phyloP scores from a whole-genome alignment of 805 yeast genomes.

The Dipodascus geniculatus region DNA sequence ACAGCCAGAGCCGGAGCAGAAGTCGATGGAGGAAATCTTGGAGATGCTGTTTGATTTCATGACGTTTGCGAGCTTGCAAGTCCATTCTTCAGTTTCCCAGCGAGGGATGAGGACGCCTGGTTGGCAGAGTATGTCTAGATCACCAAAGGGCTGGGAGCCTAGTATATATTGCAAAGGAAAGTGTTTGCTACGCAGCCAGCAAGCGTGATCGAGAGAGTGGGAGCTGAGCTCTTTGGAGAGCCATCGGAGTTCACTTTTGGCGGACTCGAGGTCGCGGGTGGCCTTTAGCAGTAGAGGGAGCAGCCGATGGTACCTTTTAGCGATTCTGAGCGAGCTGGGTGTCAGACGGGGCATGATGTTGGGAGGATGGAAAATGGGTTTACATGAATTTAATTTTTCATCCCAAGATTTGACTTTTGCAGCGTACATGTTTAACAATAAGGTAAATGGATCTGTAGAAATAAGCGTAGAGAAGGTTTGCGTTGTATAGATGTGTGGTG shows the following conservation, averaged over 20 bases:
- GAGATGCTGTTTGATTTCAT: conserved; percentile 5
- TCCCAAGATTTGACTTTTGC: no score
- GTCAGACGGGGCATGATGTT: not conserved
- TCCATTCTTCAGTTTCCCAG: conserved; percentile 96
- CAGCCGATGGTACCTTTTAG: not conserved
- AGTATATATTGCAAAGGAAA: conserved; percentile 79
- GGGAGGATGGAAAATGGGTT: no score
- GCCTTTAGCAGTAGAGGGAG: conserved; percentile 17
- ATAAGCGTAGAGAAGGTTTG: no score
- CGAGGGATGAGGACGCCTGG: conserved; percentile 75
- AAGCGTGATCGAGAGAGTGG: conserved; percentile 33
- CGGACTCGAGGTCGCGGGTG: conserved; percentile 23
- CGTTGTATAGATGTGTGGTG: no score
- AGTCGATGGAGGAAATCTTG: conserved; percentile 38
- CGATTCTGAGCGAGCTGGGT: not conserved
- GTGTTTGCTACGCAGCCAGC: conserved; percentile 36
- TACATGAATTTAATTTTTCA: no score
- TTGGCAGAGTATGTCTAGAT: conserved; percentile 44
- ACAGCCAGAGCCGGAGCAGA: conserved; percentile 88
- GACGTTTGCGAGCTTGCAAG: conserved; percentile 29
- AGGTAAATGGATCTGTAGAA: no score
- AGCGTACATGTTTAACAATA: no score
- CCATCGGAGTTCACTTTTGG: conserved; percentile 54
- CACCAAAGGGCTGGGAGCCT: conserved; percentile 80
- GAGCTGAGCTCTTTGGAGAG: conserved; percentile 47